Evolutionary conservation across 768 basidiomycete species (phyloP), one percentile per base, ranked within the genome.

Genomic region (Suillus subalutaceus): DNA sequence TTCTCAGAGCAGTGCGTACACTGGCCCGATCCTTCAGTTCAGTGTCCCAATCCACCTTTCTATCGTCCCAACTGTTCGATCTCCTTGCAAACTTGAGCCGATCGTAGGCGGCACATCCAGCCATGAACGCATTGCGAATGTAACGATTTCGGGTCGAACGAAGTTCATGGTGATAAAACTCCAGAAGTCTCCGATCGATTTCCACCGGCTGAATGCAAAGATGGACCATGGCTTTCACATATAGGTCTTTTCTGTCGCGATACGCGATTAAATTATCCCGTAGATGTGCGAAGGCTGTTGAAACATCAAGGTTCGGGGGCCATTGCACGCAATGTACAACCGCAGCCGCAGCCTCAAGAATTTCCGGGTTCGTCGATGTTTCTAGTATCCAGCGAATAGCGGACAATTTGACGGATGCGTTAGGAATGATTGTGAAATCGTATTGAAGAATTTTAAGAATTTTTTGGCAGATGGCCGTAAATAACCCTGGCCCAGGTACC

Each of bases 321-420:
- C 55, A 56, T 37, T 56, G 20, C 20, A 57, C 35, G 20, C 1
- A 20, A 4, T 35, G 55, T 37, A 57, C 20, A 6, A 57, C 37
- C 0, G 20, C 35, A 13, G 35, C 55, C 2, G 35, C 55, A 35
- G 10, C 20, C 6, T 57, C 10, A 18, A 57, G 2, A 13, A 37
- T 20, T 37, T 57, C 55, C 2, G 32, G 55, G 20, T 56, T 56
- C 35, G 62, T 61, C 13, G 72, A 72, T 6, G 63, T 72, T 23
- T 69, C 67, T 20, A 72, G 59, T 10, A 72, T 44, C 72, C 72
- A 72, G 40, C 50, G 44, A 16, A 71, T 64, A 5, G 69, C 56
- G 4, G 37, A 38, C n/a, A 10, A 37, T 57, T 37, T 57, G 20
- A 6, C 18, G 32, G 35, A 20, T 37, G 12, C 23, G 35, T 37